Percentiles rank a stretch among this genome's conserved stretches.
Conservation (phyloP, 2,329 filamentous ascomycete species). For the Cladosporium sp. region DNA sequence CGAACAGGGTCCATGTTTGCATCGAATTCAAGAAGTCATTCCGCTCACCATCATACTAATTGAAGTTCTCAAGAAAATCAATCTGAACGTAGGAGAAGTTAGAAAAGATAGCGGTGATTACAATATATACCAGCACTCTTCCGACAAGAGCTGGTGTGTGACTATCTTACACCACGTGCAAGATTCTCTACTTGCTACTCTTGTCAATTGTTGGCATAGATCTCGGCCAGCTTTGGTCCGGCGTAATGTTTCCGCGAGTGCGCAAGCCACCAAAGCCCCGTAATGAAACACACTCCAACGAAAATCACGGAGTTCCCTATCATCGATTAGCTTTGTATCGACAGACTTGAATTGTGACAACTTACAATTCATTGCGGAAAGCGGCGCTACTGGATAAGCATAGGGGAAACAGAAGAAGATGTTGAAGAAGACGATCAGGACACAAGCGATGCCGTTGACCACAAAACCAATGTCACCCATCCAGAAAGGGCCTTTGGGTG, state of each 20-base stretch:
- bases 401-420: constrained; percentile 35
- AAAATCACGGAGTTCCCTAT: constrained; percentile 52
- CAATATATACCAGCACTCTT: too few species aligned
- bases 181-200: too few species aligned
- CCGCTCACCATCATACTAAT: too few species aligned
- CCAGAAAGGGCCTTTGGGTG: constrained; percentile 33
- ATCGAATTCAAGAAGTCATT: too few species aligned
- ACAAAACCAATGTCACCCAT: constrained; percentile 31
- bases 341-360: neutral
- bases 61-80: too few species aligned
- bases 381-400: constrained; percentile 24
- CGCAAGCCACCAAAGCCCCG: constrained; percentile 48
- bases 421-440: constrained; percentile 34
- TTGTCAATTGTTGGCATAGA: neutral
- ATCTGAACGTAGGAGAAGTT: too few species aligned
- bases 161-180: too few species aligned
- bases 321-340: constrained; percentile 40
- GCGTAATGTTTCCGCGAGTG: constrained; percentile 48
- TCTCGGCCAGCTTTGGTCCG: constrained; percentile 42
- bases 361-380: constrained; percentile 37
- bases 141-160: too few species aligned
- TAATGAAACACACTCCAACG: constrained; percentile 46
- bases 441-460: constrained; percentile 30
- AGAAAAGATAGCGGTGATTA: too few species aligned
- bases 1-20: too few species aligned